Base-by-base conservation (phyloP, 495 filamentous ascomycete species). In the Hypoxylon trugodes region DNA sequence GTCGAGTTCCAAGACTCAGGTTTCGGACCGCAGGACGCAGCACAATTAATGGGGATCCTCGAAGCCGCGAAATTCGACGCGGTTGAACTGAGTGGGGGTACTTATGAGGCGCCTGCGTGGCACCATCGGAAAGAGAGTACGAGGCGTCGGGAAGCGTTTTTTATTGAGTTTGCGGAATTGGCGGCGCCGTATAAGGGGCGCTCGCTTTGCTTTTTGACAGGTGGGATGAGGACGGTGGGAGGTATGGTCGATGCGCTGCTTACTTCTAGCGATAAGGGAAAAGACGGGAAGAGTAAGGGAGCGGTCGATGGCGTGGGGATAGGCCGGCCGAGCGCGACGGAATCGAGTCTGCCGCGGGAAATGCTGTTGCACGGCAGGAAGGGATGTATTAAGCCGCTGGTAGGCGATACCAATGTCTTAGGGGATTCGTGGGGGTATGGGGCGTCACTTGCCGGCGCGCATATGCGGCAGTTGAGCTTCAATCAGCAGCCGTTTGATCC, bases 61-160 rank as follows among this genome's bases (percentile, higher is more conserved):
- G 87, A 90, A 65, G 51, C 72, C 32, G 74, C 79, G 48, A 30
- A 68, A 7, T 86, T 89, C 68, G 87, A 90, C 68, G 86, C 85
- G 63, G 81, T 89, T 4, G 87, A 90, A 72, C 75, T 90, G 3
- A 81, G 76, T 12, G 87, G 87, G 32, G 87, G 87, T 15, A 90
- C 86, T 1, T 76, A 89, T 69, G 82, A 90, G 72, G 69, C 72
- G 4, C 55, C 86, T 3, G 84, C 71, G 2, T 84, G 86, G 62
- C 54, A 65, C 24, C 81, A 86, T 70, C 76, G 79, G 64, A 71
- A 77, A 12, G 84, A 87, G 58, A 81, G 75, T 32, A 86, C 83
- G 10, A 73, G 74, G 57, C 78, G 80, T 62, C 76, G 87, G 3
- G 87, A 89, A 68, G 79, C 84, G 4, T 88, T 87, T 74, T 89